phyloP scores from a whole-genome alignment of 257 asterid species.

The Rhazya stricta region DNA sequence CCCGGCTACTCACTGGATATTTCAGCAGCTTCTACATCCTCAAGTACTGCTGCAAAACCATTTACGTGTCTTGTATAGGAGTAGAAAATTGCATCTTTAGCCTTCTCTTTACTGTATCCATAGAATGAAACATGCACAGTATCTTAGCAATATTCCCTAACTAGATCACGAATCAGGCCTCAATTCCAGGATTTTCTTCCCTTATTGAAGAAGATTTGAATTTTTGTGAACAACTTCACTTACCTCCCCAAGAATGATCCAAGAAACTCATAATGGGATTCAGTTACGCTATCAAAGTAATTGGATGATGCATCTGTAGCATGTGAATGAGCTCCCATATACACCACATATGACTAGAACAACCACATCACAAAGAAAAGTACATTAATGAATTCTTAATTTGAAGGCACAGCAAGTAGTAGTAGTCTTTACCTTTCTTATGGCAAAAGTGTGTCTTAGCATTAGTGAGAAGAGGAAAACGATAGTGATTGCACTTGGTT shows the following conservation, averaged over 20 bases:
- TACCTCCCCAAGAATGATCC: conserved; percentile 84
- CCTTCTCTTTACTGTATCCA: conserved; percentile 67
- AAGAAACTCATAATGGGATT: conserved; percentile 67
- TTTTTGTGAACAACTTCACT: background rate
- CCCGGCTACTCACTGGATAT: conserved; percentile 50
- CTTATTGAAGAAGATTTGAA: too few species aligned
- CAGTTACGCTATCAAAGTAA: conserved; percentile 57
- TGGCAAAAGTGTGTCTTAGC: too few species aligned
- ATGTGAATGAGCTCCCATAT: conserved; percentile 86
- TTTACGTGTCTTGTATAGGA: conserved; percentile 81
- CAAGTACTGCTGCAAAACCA: conserved; percentile 89
- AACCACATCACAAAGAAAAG: background rate
- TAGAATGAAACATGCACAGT: too few species aligned
- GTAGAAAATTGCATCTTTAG: conserved; percentile 70
- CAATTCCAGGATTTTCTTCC: too few species aligned
- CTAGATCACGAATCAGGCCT: too few species aligned
- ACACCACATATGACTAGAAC: conserved; percentile 72
- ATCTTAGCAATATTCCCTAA: too few species aligned
- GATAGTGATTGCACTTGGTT: too few species aligned
- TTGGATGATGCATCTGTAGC: conserved; percentile 38
- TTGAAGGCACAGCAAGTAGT: conserved; percentile 13
- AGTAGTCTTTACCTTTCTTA: too few species aligned
- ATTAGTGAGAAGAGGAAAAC: too few species aligned
- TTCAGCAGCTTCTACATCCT: conserved; percentile 51
- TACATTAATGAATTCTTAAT: conserved; percentile 16